Evolutionary conservation across 2,329 filamentous ascomycete genomes (phyloP).

Genomic region (Colletotrichum liriopes): DNA sequence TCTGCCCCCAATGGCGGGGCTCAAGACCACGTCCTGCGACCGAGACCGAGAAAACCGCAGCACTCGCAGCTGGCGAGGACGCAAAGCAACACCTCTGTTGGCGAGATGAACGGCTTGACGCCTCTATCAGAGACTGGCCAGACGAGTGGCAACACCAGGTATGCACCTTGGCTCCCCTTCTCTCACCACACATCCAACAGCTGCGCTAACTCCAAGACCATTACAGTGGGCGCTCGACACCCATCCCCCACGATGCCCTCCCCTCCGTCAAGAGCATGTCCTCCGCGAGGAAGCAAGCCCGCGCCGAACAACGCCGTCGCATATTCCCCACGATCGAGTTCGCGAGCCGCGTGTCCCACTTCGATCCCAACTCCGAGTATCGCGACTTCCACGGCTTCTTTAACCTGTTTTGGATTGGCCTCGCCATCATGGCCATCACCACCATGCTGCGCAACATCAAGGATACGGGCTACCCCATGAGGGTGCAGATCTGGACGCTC

Average conservation of each 20-base stretch:
- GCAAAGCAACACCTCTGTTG: slow-evolving; percentile 39
- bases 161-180: background rate
- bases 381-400: slow-evolving; percentile 98
- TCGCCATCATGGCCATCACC: slow-evolving; percentile 97
- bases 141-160: slow-evolving; percentile 42
- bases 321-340: slow-evolving; percentile 96
- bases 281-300: slow-evolving; percentile 85
- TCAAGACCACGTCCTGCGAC: slow-evolving; percentile 63
- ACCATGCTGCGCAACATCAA: slow-evolving; percentile 94
- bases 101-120: slow-evolving; percentile 31
- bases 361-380: slow-evolving; percentile 93
- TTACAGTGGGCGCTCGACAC: slow-evolving; percentile 84
- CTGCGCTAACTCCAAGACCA: slow-evolving; percentile 8
- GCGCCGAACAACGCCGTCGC: slow-evolving; percentile 84
- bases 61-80: slow-evolving; percentile 56
- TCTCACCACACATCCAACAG: background rate
- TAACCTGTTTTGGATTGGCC: slow-evolving; percentile 96
- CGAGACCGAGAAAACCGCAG: slow-evolving; percentile 65
- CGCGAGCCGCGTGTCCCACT: slow-evolving; percentile 91
- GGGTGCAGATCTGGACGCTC: slow-evolving; percentile 88
- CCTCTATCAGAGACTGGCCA: slow-evolving; percentile 38
- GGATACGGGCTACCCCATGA: slow-evolving; percentile 90
- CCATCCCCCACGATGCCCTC: slow-evolving; percentile 90
- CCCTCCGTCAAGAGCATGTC: slow-evolving; percentile 91
- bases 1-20: slow-evolving; percentile 35